Percentiles rank a stretch among this genome's conserved stretches.
These are phyloP conservation scores for Ganoderma meredithae DNA, from an alignment of 1,284 basidiomycete species.

Conservation along the genomic window DNA sequence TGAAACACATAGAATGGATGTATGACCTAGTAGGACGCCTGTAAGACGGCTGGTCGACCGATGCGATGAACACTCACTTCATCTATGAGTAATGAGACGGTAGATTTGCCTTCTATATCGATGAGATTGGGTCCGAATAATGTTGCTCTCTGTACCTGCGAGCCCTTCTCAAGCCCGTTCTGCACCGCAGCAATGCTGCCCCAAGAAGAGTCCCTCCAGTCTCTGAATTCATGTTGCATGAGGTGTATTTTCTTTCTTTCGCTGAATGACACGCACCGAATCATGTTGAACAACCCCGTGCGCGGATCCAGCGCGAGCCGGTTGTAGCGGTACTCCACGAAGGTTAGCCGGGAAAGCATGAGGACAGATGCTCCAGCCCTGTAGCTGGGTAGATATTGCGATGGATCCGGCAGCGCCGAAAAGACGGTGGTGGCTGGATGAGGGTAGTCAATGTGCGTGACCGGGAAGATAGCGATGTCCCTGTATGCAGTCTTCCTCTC, in stretches of 20 bases:
- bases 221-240: conserved; percentile 54
- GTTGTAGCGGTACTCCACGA: conserved; percentile 88
- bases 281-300: conserved; percentile 84
- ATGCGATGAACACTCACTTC: conserved; percentile 66
- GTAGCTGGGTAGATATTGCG: conserved; percentile 27
- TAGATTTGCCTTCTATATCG: conserved; percentile 91
- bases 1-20: conserved; percentile 99
- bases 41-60: conserved; percentile 10
- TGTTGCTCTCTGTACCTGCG: conserved; percentile 69
- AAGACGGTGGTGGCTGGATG: conserved; percentile 85
- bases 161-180: conserved; percentile 62
- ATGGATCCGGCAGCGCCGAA: conserved; percentile 43
- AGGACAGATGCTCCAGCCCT: conserved; percentile 37
- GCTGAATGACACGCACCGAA: conserved; percentile 60
- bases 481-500: conserved; percentile 75
- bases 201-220: conserved; percentile 93
- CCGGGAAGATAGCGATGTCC: conserved; percentile 80
- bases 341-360: conserved; percentile 58
- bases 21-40: conserved; percentile 63
- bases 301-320: conserved; percentile 90
- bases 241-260: not conserved
- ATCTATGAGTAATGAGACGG: conserved; percentile 85
- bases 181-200: conserved; percentile 68
- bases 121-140: conserved; percentile 92
- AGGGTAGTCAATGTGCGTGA: conserved; percentile 75